Conservation (phyloP, 2,329 filamentous ascomycete species). For the Fusarium odoratissimum region DNA sequence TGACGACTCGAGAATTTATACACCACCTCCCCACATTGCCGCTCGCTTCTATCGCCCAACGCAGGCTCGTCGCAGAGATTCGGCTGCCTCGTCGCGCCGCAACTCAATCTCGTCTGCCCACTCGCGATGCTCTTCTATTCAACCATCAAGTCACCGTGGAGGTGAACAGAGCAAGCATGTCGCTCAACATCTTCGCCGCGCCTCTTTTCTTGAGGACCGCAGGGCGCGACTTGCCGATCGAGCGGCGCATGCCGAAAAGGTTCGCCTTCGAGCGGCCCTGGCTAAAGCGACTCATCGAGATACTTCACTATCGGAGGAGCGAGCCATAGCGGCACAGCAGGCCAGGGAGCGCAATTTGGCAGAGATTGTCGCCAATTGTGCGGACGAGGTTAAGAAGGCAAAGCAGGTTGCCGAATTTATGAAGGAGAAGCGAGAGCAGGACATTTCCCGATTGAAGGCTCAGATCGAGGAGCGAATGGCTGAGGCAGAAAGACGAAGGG, state of each 20-base stretch:
- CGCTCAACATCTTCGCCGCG: conserved; percentile 81
- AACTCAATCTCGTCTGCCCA: conserved; percentile 84
- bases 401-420: conserved; percentile 86
- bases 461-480: conserved; percentile 85
- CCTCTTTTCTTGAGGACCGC: conserved; percentile 83
- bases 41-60: conserved; percentile 79
- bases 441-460: conserved; percentile 73
- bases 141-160: conserved; percentile 62
- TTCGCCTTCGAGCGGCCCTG: conserved; percentile 78
- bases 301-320: conserved; percentile 76
- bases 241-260: conserved; percentile 85
- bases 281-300: conserved; percentile 76
- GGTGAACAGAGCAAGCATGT: conserved; percentile 80
- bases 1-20: conserved; percentile 56
- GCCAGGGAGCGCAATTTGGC: conserved; percentile 83
- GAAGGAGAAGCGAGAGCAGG: conserved; percentile 82
- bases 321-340: conserved; percentile 80
- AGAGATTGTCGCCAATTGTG: conserved; percentile 83
- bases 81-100: conserved; percentile 80
- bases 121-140: conserved; percentile 72
- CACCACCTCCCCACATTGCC: conserved; percentile 80
- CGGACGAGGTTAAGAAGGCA: conserved; percentile 83
- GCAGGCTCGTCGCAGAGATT: conserved; percentile 76
- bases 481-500: conserved; percentile 78
- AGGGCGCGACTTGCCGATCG: conserved; percentile 83